Base-by-base conservation (phyloP, 441 rosid species). In the Syzygium syzygioides region DNA sequence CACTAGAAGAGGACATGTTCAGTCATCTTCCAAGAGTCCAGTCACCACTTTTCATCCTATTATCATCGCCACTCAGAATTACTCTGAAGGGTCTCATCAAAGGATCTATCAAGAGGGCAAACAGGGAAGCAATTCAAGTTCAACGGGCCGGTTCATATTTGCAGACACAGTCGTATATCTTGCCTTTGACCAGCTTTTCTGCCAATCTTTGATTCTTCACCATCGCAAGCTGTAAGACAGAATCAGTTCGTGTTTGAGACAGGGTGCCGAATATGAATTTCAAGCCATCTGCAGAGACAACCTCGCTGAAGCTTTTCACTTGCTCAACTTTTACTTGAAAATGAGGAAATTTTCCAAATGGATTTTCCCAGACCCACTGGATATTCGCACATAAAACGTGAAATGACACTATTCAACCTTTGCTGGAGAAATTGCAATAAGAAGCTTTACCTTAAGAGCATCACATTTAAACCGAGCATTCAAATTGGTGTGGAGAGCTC, bases 171-270 rank as follows among this genome's bases (percentile, higher is more conserved):
- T 98, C 96, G 41, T 98, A 98, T 89, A 98, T 95, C 91, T 94
- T 94, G 86, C 99, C 99, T 48, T 92, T 68, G 26, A 98, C 95
- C 92, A 98, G 92, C 90, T 98, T 98, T 89, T 96, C 99, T 15
- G 99, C 99, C 92, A 98, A 90, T 91, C 99, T 96, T 89, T 98
- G 99, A 89, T 98, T 98, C 96, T 98, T 97, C 93, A 98, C 99
- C 99, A 98, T 98, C 59, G 99, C 99, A 85, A 98, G 95, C 99
- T 98, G 95, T 92, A 92, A 91, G 90, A 79, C 28, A 87, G 80
- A 71, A 37, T 50, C 52, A 83, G 57, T 68, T 32, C 37, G 41
- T 28, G 64, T 12, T 71, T 76, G 52, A 76, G 52, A 76, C n/a
- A 12, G 50, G 50, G 52, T 6, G 52, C 83, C 14, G 28, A 23